Conservation (phyloP, 2,329 filamentous ascomycete species). For the Microthyrium microscopicum region DNA sequence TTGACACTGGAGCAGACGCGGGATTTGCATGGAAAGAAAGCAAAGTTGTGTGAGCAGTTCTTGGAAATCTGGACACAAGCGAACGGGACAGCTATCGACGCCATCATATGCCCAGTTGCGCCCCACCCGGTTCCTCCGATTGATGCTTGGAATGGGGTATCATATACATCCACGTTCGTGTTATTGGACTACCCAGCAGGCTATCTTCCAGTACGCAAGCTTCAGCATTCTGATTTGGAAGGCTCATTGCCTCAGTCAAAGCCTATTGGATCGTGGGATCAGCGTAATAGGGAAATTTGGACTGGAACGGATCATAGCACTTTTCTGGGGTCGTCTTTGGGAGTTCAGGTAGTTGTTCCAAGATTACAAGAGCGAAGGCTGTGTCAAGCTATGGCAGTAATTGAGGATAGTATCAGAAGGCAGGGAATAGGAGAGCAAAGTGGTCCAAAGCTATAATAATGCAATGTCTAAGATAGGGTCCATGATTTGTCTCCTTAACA, state of each 20-base stretch:
- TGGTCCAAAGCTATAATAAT: too few species aligned
- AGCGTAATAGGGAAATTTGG: conserved; percentile 41
- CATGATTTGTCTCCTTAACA: too few species aligned
- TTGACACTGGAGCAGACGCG: conserved; percentile 32
- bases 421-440: too few species aligned
- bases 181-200: conserved; percentile 46
- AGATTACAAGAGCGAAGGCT: conserved; percentile 37
- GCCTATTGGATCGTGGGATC: conserved; percentile 40
- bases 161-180: conserved; percentile 46
- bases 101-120: conserved; percentile 45
- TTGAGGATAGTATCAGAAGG: too few species aligned
- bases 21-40: conserved; percentile 35
- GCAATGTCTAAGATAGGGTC: too few species aligned
- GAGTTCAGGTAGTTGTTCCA: conserved; percentile 40
- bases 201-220: conserved; percentile 34
- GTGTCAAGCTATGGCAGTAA: conserved; percentile 34
- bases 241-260: conserved; percentile 25
- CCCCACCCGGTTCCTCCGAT: conserved; percentile 46
- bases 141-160: conserved; percentile 45
- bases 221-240: conserved; percentile 33
- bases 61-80: conserved; percentile 38
- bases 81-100: conserved; percentile 33
- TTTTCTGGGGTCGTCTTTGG: conserved; percentile 37
- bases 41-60: conserved; percentile 37
- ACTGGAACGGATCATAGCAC: conserved; percentile 33